Conservation (phyloP, 192 early-diverging fungal species). For the Linnemannia elongata region DNA sequence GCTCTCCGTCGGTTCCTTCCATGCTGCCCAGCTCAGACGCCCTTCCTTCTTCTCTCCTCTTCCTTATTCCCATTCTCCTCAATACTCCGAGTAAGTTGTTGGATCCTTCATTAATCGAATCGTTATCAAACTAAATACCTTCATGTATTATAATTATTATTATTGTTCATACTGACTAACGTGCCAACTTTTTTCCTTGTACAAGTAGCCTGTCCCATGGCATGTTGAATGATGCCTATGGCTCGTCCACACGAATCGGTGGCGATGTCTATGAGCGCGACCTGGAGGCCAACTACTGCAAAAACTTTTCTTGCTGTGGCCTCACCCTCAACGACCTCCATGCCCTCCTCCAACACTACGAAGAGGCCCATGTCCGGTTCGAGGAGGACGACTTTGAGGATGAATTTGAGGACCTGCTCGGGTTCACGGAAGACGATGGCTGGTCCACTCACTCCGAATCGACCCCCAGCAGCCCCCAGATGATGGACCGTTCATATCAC, state of each 20-base stretch:
- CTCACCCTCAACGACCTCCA: constrained; percentile 90
- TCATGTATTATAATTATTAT: not conserved
- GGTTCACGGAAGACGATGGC: constrained; percentile 54
- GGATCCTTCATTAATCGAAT: not conserved
- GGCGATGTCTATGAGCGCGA: constrained; percentile 66
- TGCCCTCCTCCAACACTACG: constrained; percentile 96
- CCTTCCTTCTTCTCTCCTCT: constrained; percentile 47
- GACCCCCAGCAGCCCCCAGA: constrained; percentile 41
- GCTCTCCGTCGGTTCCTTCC: constrained; percentile 35
- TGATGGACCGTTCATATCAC: not conserved
- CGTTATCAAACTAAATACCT: not conserved
- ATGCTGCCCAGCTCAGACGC: constrained; percentile 47
- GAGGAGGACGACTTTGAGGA: constrained; percentile 77
- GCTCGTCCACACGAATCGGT: constrained; percentile 24
- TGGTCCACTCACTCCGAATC: constrained; percentile 55
- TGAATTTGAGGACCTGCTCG: constrained; percentile 18
- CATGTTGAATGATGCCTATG: constrained; percentile 33
- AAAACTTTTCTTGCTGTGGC: constrained; percentile 97
- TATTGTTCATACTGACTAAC: not conserved
- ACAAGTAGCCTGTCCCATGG: constrained; percentile 14
- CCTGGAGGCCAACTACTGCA: constrained; percentile 92
- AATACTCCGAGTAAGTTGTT: constrained; percentile 45
- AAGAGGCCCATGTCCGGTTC: constrained; percentile 92
- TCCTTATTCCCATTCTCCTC: constrained; percentile 44
- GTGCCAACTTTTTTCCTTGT: not conserved